phyloP scores from a whole-genome alignment of 2,329 filamentous ascomycete species.

The Metarhizium album region DNA sequence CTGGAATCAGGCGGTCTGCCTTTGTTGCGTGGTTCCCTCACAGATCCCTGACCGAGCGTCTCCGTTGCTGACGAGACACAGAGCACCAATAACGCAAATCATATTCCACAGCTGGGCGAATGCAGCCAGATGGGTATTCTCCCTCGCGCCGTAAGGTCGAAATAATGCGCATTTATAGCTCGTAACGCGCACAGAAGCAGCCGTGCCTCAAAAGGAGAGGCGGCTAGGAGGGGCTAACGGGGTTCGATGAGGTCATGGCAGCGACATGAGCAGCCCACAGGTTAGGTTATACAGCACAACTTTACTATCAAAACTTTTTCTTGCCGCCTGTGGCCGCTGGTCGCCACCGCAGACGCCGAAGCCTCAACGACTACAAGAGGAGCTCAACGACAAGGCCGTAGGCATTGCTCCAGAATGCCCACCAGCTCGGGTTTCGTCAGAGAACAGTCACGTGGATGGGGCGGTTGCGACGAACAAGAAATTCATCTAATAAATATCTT shows the following conservation, averaged over 20 bases:
- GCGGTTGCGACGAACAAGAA: slow-evolving; percentile 31
- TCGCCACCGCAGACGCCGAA: background rate
- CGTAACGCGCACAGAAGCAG: background rate
- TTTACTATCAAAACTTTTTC: too few relatives aligned
- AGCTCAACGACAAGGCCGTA: background rate
- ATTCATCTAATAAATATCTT: background rate
- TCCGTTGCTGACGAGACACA: background rate
- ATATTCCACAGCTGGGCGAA: too few relatives aligned
- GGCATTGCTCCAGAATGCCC: background rate
- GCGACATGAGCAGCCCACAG: background rate
- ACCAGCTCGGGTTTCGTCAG: background rate
- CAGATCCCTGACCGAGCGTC: background rate
- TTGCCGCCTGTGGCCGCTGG: background rate
- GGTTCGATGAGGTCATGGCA: background rate
- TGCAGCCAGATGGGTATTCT: too few relatives aligned
- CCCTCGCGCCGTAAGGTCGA: background rate
- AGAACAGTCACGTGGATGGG: background rate
- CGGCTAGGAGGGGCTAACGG: background rate
- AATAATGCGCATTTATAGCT: background rate
- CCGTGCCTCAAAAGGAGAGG: background rate
- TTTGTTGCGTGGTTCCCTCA: slow-evolving; percentile 1
- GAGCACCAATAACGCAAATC: background rate
- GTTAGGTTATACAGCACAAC: background rate
- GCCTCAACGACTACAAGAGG: background rate
- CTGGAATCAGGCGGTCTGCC: slow-evolving; percentile 1